A percentile compares a stretch with the other conserved stretches of the same genome.
Conservation (phyloP, 2,329 filamentous ascomycete species). For the Emmonsiellopsis sp. region DNA sequence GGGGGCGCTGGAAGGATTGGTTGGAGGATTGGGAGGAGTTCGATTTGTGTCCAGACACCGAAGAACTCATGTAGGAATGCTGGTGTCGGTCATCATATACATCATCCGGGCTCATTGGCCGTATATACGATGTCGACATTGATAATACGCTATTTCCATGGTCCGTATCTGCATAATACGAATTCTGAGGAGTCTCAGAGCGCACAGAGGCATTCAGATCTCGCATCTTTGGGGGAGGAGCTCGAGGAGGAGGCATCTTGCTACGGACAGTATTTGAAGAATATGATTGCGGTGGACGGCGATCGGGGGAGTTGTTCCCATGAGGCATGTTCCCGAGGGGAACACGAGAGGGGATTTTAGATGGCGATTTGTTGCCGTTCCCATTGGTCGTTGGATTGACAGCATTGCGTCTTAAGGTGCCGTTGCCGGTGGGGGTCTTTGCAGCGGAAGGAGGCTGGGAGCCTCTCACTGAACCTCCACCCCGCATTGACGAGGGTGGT, state of each 20-base stretch:
- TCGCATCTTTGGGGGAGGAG: constrained; percentile 86
- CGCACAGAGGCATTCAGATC: constrained; percentile 56
- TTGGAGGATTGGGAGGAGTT: constrained; percentile 36
- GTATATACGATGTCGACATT: constrained; percentile 37
- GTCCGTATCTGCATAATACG: constrained; percentile 28
- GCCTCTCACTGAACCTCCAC: constrained; percentile 29
- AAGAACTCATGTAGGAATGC: constrained; percentile 37
- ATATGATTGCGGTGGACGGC: constrained; percentile 39
- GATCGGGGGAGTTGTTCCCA: constrained; percentile 70
- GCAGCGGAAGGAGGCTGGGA: constrained; percentile 33
- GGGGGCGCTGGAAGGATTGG: constrained; percentile 16
- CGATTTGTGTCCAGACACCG: constrained; percentile 31
- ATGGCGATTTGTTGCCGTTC: constrained; percentile 30
- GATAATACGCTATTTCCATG: constrained; percentile 42
- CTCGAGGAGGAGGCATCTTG: constrained; percentile 46
- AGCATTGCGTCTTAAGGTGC: constrained; percentile 31
- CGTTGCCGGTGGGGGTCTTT: constrained; percentile 37
- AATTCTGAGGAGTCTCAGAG: constrained; percentile 22
- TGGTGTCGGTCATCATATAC: constrained; percentile 63
- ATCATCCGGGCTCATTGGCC: constrained; percentile 63
- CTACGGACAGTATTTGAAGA: constrained; percentile 36
- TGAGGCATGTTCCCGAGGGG: constrained; percentile 38
- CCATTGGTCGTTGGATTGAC: not conserved
- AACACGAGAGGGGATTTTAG: constrained; percentile 39
- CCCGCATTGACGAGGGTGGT: constrained; percentile 23